Percentiles rank a stretch among this genome's conserved stretches.
These are phyloP conservation scores for Trichoderma gracile DNA, from an alignment of 2,329 filamentous ascomycete genomes.

Conservation along the genomic window DNA sequence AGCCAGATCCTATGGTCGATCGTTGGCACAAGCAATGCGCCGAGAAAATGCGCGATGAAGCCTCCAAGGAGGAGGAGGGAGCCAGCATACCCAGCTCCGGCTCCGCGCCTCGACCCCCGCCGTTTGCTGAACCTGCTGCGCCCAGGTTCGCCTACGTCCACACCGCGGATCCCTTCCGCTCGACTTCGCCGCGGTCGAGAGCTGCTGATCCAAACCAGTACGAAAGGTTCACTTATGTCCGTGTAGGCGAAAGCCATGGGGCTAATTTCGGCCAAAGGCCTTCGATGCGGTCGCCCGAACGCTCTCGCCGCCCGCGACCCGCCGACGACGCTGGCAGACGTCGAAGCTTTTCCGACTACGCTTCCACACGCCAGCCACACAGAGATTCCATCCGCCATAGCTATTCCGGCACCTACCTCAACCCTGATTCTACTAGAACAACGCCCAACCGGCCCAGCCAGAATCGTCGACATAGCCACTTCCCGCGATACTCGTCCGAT, in stretches of 20 bases:
- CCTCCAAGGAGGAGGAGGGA: conserved; percentile 54
- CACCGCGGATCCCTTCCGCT: conserved; percentile 38
- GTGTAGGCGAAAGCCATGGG: conserved; percentile 42
- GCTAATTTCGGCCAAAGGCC: conserved; percentile 33
- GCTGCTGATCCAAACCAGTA: conserved; percentile 39
- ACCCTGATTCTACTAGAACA: conserved; percentile 38
- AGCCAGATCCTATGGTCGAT: conserved; percentile 77
- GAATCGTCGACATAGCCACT: conserved; percentile 52
- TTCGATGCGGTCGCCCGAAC: conserved; percentile 40
- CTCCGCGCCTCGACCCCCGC: conserved; percentile 28
- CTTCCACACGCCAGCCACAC: conserved; percentile 40
- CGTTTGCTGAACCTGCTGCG: conserved; percentile 37
- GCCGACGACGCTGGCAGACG: conserved; percentile 47
- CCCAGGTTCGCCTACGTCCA: conserved; percentile 44
- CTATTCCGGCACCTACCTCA: conserved; percentile 39
- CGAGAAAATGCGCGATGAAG: conserved; percentile 52
- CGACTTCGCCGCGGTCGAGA: conserved; percentile 33
- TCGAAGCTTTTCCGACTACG: conserved; percentile 55
- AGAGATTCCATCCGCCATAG: conserved; percentile 34
- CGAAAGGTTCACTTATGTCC: conserved; percentile 43
- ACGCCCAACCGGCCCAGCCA: conserved; percentile 34
- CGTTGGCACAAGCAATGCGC: conserved; percentile 82
- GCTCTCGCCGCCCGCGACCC: conserved; percentile 41
- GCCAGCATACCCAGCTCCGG: conserved; percentile 38
- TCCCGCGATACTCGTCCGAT: conserved; percentile 45